Conservation (phyloP, 2,329 filamentous ascomycete genomes). For the Cladosporium cucumerinum region DNA sequence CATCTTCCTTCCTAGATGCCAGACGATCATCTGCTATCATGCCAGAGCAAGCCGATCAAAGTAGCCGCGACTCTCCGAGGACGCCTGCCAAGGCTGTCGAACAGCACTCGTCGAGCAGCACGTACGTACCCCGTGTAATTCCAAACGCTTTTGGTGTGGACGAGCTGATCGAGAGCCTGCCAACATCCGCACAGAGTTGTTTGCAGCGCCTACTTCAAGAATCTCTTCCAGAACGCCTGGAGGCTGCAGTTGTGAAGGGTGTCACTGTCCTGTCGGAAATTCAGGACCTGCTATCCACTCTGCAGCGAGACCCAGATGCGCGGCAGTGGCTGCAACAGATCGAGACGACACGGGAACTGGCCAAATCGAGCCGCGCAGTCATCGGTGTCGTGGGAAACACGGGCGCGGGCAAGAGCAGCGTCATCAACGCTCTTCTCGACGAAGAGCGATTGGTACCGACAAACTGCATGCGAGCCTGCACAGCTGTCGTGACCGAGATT, state of each 20-base stretch:
- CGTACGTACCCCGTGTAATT: neutral
- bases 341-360: slow-evolving; percentile 40
- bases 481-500: slow-evolving; percentile 60
- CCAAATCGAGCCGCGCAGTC: slow-evolving; percentile 42
- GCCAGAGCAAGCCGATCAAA: neutral
- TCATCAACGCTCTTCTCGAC: slow-evolving; percentile 62
- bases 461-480: slow-evolving; percentile 61
- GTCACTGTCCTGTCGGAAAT: slow-evolving; percentile 38
- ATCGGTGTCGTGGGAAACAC: slow-evolving; percentile 62
- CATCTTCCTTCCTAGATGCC: neutral
- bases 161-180: neutral
- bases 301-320: slow-evolving; percentile 32
- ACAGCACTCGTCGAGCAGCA: neutral
- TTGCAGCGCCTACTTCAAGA: slow-evolving; percentile 36
- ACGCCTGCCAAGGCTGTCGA: neutral
- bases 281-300: slow-evolving; percentile 30
- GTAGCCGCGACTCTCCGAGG: neutral
- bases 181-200: slow-evolving; percentile 7
- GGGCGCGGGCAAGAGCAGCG: slow-evolving; percentile 59
- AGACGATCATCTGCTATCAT: slow-evolving; percentile 14
- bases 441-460: slow-evolving; percentile 57
- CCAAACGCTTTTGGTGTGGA: neutral
- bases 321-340: slow-evolving; percentile 43
- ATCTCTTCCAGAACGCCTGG: slow-evolving; percentile 35
- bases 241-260: slow-evolving; percentile 40